These are phyloP conservation scores for Saccharomyces pastorianus DNA, from an alignment of 1,139 yeast species.

Conservation along the genomic window DNA sequence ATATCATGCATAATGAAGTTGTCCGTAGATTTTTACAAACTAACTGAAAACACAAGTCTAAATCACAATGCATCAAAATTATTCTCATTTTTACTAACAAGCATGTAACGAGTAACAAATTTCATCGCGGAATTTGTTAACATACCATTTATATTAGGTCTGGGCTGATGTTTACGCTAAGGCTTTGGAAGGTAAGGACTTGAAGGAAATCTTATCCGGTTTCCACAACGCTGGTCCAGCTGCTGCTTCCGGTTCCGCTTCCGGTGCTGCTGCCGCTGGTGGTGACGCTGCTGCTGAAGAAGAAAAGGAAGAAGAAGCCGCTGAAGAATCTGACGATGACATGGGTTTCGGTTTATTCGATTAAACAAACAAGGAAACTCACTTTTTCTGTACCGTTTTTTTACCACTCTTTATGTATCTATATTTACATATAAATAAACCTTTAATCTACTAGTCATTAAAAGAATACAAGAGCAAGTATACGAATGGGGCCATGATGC, in stretches of 20 bases:
- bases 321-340: conserved; percentile 68
- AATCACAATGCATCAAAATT: background rate
- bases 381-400: background rate
- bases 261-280: conserved; percentile 51
- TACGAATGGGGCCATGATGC: background rate
- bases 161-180: conserved; percentile 95
- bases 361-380: conserved; percentile 31
- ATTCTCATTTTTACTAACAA: background rate
- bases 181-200: conserved; percentile 94
- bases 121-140: background rate
- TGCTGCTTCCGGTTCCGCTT: conserved; percentile 49
- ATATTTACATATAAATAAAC: background rate
- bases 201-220: conserved; percentile 82
- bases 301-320: conserved; percentile 42
- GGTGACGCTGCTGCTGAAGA: conserved; percentile 53
- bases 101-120: background rate
- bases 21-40: background rate
- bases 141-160: conserved; percentile 44
- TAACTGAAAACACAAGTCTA: background rate
- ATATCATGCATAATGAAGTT: too few species aligned
- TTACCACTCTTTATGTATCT: background rate
- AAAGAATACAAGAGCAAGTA: background rate
- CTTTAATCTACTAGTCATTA: background rate
- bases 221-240: conserved; percentile 66
- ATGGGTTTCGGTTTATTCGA: conserved; percentile 75